These are phyloP conservation scores for Hypomontagnella submonticulosa DNA, from an alignment of 495 filamentous ascomycete species.

Conservation along the genomic window DNA sequence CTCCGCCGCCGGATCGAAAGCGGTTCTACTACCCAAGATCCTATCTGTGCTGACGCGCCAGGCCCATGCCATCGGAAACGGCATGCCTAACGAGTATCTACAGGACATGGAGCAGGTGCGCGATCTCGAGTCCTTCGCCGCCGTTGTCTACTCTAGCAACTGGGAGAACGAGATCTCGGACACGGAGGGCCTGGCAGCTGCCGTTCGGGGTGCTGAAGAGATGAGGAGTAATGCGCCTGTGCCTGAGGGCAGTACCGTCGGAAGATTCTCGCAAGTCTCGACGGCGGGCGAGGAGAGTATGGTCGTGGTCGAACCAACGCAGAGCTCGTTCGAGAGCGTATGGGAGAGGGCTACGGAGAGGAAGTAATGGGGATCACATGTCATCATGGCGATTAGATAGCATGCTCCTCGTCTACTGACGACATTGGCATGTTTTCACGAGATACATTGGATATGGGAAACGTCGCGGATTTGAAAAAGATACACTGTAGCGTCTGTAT, in stretches of 20 bases:
- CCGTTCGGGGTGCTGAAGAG: conserved; percentile 29
- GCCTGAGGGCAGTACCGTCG: conserved; percentile 16
- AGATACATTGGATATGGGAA: conserved; percentile 4
- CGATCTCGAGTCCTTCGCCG: conserved; percentile 93
- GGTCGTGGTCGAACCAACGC: conserved; percentile 54
- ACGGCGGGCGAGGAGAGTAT: conserved; percentile 54
- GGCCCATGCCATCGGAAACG: conserved; percentile 87
- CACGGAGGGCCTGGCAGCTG: conserved; percentile 42
- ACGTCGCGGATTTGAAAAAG: conserved; percentile 1
- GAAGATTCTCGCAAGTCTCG: conserved; percentile 37
- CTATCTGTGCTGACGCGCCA: conserved; percentile 87
- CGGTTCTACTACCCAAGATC: conserved; percentile 84
- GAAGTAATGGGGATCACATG: neutral
- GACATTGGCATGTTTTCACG: too few species aligned
- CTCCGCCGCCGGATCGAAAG: conserved; percentile 62
- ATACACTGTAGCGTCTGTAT: conserved; percentile 24
- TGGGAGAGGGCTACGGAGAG: conserved; percentile 67
- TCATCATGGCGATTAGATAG: neutral
- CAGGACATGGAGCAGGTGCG: conserved; percentile 81
- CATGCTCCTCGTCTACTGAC: too few species aligned
- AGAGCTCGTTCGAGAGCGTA: conserved; percentile 68
- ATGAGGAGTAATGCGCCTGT: conserved; percentile 11
- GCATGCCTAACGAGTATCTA: conserved; percentile 89
- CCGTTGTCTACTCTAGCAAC: conserved; percentile 93
- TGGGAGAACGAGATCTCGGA: conserved; percentile 77